phyloP scores from a whole-genome alignment of 495 filamentous ascomycete genomes.

The Aspergillus conjunctus region DNA sequence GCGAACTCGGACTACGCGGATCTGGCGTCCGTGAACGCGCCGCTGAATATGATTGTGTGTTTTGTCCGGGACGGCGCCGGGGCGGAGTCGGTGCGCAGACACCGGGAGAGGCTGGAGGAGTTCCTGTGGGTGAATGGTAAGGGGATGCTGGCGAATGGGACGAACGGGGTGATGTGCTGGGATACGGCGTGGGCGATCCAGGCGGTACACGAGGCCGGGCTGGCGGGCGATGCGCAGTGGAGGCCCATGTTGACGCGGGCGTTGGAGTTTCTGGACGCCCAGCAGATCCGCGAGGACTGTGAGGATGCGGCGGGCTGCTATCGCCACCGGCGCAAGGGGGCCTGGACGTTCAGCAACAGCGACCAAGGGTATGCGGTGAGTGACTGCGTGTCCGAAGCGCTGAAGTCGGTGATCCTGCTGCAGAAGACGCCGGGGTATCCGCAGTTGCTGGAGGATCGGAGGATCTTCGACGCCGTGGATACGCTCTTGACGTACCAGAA shows the following conservation, averaged over 20 bases:
- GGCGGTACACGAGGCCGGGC: slow-evolving; percentile 1
- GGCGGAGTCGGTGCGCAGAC: slow-evolving; percentile 5
- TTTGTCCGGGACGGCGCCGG: slow-evolving; percentile 11
- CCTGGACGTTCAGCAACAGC: slow-evolving; percentile 17
- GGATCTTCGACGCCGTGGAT: slow-evolving; percentile 20
- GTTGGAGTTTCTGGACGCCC: slow-evolving; percentile 12
- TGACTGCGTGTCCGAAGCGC: slow-evolving; percentile 17
- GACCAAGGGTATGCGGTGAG: slow-evolving; percentile 15
- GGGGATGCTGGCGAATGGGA: slow-evolving; percentile 15
- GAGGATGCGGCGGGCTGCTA: slow-evolving; percentile 4
- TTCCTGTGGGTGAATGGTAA: slow-evolving; percentile 15
- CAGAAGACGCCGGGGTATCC: slow-evolving; percentile 9
- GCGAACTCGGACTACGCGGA: slow-evolving; percentile 7
- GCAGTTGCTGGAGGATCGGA: slow-evolving; percentile 5
- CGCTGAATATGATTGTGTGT: slow-evolving; percentile 18
- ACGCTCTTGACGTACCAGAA: slow-evolving; percentile 20
- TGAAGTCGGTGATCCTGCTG: slow-evolving; percentile 15
- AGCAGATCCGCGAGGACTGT: slow-evolving; percentile 15
- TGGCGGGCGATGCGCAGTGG: not conserved
- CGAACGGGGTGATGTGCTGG: slow-evolving; percentile 17
- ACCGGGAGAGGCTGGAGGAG: slow-evolving; percentile 11
- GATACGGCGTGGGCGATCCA: slow-evolving; percentile 18
- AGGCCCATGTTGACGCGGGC: slow-evolving; percentile 10
- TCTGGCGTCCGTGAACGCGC: slow-evolving; percentile 8
- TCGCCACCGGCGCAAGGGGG: slow-evolving; percentile 9